These are phyloP conservation scores for Priceomyces carsonii DNA, from an alignment of 805 yeast genomes.

Conservation along the genomic window DNA sequence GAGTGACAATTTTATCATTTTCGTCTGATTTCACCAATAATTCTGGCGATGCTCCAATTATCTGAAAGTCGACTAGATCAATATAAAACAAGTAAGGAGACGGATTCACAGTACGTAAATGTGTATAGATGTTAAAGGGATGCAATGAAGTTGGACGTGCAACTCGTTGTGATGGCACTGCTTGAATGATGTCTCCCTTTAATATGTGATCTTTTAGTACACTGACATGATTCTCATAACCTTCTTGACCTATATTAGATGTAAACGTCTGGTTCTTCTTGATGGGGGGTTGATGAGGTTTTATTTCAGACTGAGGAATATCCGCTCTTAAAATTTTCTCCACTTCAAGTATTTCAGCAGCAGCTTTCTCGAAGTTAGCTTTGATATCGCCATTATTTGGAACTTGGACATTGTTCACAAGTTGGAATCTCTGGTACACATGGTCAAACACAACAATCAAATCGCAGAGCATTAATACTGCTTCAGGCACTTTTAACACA, in stretches of 20 bases:
- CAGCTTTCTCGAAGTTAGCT: slow-evolving; percentile 54
- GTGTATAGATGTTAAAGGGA: slow-evolving; percentile 95
- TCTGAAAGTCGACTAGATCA: slow-evolving; percentile 87
- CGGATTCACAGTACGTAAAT: slow-evolving; percentile 93
- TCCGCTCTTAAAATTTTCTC: slow-evolving; percentile 50
- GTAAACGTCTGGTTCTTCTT: slow-evolving; percentile 65
- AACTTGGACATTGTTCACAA: slow-evolving; percentile 75
- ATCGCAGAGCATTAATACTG: slow-evolving; percentile 88
- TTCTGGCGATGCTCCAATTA: slow-evolving; percentile 98
- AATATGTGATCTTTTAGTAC: slow-evolving; percentile 76
- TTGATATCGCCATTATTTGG: slow-evolving; percentile 28
- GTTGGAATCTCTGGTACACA: slow-evolving; percentile 89
- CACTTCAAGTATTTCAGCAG: slow-evolving; percentile 56
- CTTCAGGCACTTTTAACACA: slow-evolving; percentile 83
- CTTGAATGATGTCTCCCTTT: slow-evolving; percentile 94
- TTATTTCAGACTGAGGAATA: slow-evolving; percentile 44
- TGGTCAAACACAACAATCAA: slow-evolving; percentile 90
- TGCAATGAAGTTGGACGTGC: slow-evolving; percentile 93
- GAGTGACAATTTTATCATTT: slow-evolving; percentile 78
- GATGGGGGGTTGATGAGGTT: slow-evolving; percentile 78
- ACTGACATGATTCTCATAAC: slow-evolving; percentile 82
- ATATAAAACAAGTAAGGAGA: slow-evolving; percentile 95
- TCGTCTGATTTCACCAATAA: slow-evolving; percentile 78
- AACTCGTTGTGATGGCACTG: slow-evolving; percentile 96
- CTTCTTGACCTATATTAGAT: slow-evolving; percentile 91